Base-by-base conservation (phyloP, 768 basidiomycete species). In the Sporobolomyces phaffii region DNA sequence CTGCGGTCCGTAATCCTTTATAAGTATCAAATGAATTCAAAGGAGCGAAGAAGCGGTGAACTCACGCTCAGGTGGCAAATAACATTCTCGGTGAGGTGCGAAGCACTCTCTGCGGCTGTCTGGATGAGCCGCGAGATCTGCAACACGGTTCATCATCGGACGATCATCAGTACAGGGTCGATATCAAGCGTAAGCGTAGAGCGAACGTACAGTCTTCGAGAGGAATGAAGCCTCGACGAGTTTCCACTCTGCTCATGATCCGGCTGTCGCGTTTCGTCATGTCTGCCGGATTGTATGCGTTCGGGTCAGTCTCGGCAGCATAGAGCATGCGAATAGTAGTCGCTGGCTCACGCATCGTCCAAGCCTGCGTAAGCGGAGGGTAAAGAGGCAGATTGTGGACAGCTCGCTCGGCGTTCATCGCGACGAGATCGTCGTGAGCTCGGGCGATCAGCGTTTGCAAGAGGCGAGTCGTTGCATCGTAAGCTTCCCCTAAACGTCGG, bases 201-300 rank as follows among this genome's bases (percentile, higher is more conserved):
- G 11, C 3, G 3, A n/a, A 50, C 65, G 36, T 24, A 62, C 62
- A 69, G 40, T 69, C 68, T 24, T 69, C 68, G 62, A 69, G 62
- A 1, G 62, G 68, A 15, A 64, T 50, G 53, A 69, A 69, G 18
- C 68, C 68, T 1, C 68, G 62, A 1, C 68, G 51, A 5, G 68
- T 69, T 43, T 69, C 68, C 33, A 69, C 59, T 8, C 68, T 62
- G 20, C 59, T 61, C 68, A 69, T 69, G 68, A 69, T 69, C 10
- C 68, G 68, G 33, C 52, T 56, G 59, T 69, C 68, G 26, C 62
- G 58, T 51, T 69, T 69, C n/a, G 59, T 69, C 62, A 69, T 64
- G 53, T 69, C 68, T 69, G n/a, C n/a, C n/a, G n/a, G n/a, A n/a
- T n/a, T n/a, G n/a, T n/a, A n/a, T n/a, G n/a, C n/a, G n/a, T n/a